A percentile compares a stretch with the other conserved stretches of the same genome.
phyloP scores from a whole-genome alignment of 2,329 filamentous ascomycete species.

The Fonsecaea erecta region DNA sequence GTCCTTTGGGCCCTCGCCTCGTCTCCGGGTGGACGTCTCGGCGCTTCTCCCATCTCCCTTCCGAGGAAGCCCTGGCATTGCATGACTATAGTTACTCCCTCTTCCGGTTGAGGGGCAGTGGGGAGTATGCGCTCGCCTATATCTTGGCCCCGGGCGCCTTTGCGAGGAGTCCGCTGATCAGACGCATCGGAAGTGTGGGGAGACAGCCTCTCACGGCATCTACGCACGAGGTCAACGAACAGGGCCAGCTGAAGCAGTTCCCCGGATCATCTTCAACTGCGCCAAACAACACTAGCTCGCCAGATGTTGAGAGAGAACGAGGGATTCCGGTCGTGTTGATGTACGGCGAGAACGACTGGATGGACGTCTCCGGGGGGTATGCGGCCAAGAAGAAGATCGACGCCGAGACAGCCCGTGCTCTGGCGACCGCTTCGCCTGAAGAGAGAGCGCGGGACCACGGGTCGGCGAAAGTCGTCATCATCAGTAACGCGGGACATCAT shows the following conservation, averaged over 20 bases:
- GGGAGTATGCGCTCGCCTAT: conserved; percentile 91
- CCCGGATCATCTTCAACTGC: conserved; percentile 41
- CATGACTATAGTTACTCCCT: conserved; percentile 95
- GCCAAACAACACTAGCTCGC: conserved; percentile 5
- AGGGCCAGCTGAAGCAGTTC: conserved; percentile 5
- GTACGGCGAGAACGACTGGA: conserved; percentile 99
- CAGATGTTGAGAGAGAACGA: conserved; percentile 53
- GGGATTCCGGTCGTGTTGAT: conserved; percentile 87
- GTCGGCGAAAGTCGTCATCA: conserved; percentile 78
- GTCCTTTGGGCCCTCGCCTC: conserved; percentile 86
- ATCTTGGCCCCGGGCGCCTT: conserved; percentile 92
- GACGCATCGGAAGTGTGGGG: conserved; percentile 83
- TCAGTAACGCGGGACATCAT: conserved; percentile 73
- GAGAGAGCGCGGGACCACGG: conserved; percentile 76
- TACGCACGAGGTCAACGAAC: conserved; percentile 15
- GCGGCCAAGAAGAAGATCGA: conserved; percentile 80
- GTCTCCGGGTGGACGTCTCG: conserved; percentile 94
- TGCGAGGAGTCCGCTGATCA: conserved; percentile 83
- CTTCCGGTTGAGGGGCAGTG: conserved; percentile 88
- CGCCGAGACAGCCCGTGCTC: conserved; percentile 63
- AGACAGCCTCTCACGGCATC: conserved; percentile 61
- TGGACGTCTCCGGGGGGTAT: conserved; percentile 87
- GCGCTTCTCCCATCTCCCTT: conserved; percentile 85
- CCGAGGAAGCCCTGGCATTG: conserved; percentile 77
- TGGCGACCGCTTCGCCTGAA: conserved; percentile 67